Evolutionary conservation across 192 early-diverging fungal species (phyloP), one percentile per base, ranked within the genome.

Genomic region (Phlyctochytrium planicorne): DNA sequence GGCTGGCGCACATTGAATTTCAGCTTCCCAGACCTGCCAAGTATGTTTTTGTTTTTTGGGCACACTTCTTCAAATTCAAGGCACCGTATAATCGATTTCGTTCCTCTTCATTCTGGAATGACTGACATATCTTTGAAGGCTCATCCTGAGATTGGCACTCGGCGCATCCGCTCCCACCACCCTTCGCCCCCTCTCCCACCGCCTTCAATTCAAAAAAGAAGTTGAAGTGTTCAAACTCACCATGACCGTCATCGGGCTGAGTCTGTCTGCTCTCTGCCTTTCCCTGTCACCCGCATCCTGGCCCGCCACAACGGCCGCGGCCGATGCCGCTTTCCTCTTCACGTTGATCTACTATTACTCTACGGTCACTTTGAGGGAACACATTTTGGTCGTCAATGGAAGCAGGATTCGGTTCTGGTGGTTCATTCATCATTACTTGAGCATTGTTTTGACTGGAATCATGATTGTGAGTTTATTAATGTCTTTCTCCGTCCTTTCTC

Each of bases 191-290:
- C 59, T 72, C 30, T 23, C 52, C 3, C 69, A 76, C n/a, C 63
- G 79, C 3, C 27, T 80, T 1, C 52, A 80, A 2, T 80, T 75
- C 71, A 80, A 80, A 59, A 69, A 66, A 27, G 73, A 80, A 60
- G 80, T 80, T 52, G 79, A 80, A 56, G 3, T 74, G 30, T 80
- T 80, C 70, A 80, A 80, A 34, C 63, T 80, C 1, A 30, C 69
- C 14, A 62, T 75, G 17, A 72, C 76, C 33, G 35, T 80, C 52
- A 27, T 76, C 27, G 60, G 30, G 34, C 70, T 36, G 23, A 34
- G 30, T 10, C 30, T 69, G 47, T 75, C 69, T 68, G 56, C 59
- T 16, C 34, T 74, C 16, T 73, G 36, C 66, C 33, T 71, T 27
- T 23, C 37, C 17, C 66, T 71, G 12, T 34, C 52, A 23, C 65